phyloP scores from a whole-genome alignment of 2,329 filamentous ascomycete species.

The Orbilia javanica region DNA sequence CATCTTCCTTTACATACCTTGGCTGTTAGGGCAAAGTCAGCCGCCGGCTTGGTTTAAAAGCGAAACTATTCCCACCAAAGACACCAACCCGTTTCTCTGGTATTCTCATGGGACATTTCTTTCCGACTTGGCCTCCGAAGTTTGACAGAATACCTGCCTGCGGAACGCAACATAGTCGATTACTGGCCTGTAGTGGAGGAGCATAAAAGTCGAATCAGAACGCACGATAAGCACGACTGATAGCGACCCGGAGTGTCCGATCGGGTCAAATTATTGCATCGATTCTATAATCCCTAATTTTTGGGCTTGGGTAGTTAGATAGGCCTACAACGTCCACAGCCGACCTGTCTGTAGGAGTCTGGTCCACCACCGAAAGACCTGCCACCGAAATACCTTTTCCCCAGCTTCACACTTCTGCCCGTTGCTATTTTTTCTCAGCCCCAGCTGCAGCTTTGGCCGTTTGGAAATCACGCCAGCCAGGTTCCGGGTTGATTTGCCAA shows the following conservation, averaged over 20 bases:
- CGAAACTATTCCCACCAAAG: conserved; percentile 48
- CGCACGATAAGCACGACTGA: conserved; percentile 27
- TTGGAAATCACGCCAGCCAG: conserved; percentile 55
- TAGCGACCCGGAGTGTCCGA: conserved; percentile 29
- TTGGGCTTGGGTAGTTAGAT: conserved; percentile 1
- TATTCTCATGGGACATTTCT: conserved; percentile 29
- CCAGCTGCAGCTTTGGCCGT: conserved; percentile 58
- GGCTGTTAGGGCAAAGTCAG: conserved; percentile 42
- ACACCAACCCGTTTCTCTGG: conserved; percentile 32
- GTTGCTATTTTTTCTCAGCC: conserved; percentile 53
- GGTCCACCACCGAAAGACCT: conserved; percentile 41
- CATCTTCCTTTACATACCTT: conserved; percentile 37
- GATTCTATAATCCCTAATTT: conserved; percentile 28
- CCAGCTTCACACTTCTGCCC: conserved; percentile 4
- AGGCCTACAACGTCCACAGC: conserved; percentile 41
- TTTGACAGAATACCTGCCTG: conserved; percentile 4
- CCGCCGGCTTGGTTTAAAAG: conserved; percentile 56
- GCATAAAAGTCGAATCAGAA: conserved; percentile 10
- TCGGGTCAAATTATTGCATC: conserved; percentile 30
- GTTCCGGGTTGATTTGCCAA: conserved; percentile 56
- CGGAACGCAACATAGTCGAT: conserved; percentile 5
- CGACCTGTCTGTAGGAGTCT: conserved; percentile 30
- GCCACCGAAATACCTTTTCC: conserved; percentile 17
- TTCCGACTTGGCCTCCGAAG: conserved; percentile 47
- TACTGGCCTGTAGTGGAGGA: conserved; percentile 4